phyloP scores from a whole-genome alignment of 345 rosid genomes.

The Isatis tinctoria region DNA sequence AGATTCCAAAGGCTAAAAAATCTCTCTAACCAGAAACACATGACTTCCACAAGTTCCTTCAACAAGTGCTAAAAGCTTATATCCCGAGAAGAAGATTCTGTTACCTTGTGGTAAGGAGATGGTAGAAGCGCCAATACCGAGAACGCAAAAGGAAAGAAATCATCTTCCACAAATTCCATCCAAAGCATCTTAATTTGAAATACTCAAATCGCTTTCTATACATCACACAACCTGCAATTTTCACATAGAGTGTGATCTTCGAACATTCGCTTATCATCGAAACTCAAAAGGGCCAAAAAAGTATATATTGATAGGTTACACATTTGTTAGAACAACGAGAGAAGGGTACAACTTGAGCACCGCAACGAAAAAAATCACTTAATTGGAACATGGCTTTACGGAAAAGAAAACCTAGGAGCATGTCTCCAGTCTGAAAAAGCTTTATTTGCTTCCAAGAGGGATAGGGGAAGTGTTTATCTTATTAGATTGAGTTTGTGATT shows the following conservation, averaged over 20 bases:
- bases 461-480: slow-evolving; percentile 27
- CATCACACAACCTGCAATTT: slow-evolving; percentile 14
- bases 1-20: not conserved
- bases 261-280: not conserved
- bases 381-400: slow-evolving; percentile 4
- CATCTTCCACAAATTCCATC: slow-evolving; percentile 33
- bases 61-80: not conserved
- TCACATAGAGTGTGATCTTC: slow-evolving; percentile 4
- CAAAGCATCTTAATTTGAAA: slow-evolving; percentile 40
- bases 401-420: slow-evolving; percentile 16
- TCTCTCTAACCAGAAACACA: not conserved
- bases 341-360: slow-evolving; percentile 21
- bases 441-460: slow-evolving; percentile 33
- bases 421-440: not conserved
- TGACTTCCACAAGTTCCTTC: not conserved
- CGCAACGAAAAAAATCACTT: slow-evolving; percentile 10
- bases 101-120: slow-evolving; percentile 4
- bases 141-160: not conserved
- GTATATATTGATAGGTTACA: slow-evolving; percentile 22
- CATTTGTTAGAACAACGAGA: slow-evolving; percentile 15
- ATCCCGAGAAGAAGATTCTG: not conserved
- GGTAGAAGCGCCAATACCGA: not conserved
- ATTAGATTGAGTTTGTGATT: slow-evolving; percentile 27
- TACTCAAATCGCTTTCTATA: slow-evolving; percentile 6
- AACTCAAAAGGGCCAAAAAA: not conserved